These are phyloP conservation scores for Macrolepiota dolichaula DNA, from an alignment of 768 basidiomycete genomes.

Conservation along the genomic window DNA sequence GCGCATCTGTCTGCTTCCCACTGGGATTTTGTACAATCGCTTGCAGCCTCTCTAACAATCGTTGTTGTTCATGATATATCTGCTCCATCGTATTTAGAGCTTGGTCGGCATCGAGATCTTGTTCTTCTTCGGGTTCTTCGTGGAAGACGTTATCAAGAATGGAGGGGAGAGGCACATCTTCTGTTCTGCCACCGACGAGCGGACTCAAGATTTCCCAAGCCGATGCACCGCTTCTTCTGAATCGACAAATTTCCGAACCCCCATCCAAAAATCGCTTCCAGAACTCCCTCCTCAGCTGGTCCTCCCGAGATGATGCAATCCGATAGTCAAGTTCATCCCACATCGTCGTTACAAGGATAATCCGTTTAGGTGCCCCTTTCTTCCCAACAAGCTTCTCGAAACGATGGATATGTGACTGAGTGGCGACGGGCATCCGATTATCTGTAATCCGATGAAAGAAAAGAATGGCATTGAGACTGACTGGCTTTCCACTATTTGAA, in stretches of 20 bases:
- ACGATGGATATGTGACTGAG: constrained; percentile 8
- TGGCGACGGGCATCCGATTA: constrained; percentile 9
- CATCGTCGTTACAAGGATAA: constrained; percentile 9
- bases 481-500: neutral
- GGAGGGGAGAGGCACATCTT: constrained; percentile 1
- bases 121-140: constrained; percentile 8
- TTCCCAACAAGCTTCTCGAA: constrained; percentile 11
- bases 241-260: constrained; percentile 3
- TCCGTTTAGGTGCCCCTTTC: constrained; percentile 1
- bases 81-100: constrained; percentile 9
- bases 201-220: constrained; percentile 10
- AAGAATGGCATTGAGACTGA: constrained; percentile 7
- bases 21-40: neutral
- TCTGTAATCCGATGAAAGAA: constrained; percentile 12
- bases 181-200: neutral
- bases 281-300: constrained; percentile 2
- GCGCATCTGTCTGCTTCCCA: neutral
- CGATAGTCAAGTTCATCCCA: constrained; percentile 8
- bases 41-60: constrained; percentile 7
- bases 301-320: neutral
- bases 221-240: neutral
- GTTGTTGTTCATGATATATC: constrained; percentile 4
- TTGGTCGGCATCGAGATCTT: constrained; percentile 1
- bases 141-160: constrained; percentile 5
- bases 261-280: constrained; percentile 10